phyloP scores from a whole-genome alignment of 257 asterid species.

The Knoxia roxburghii region DNA sequence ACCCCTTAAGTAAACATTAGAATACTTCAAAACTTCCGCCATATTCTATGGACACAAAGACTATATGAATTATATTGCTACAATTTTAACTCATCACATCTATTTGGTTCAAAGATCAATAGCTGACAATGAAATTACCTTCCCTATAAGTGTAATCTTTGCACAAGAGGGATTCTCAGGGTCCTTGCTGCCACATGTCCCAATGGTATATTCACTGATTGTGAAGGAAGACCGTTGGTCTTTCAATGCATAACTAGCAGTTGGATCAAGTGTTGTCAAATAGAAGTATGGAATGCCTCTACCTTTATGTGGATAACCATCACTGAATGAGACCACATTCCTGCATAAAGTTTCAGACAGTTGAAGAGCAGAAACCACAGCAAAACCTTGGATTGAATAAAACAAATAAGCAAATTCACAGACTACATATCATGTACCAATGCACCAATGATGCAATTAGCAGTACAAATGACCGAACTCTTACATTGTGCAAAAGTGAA shows the following conservation, averaged over 20 bases:
- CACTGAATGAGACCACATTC: slow-evolving; percentile 87
- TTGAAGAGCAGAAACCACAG: not conserved
- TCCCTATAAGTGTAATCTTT: slow-evolving; percentile 70
- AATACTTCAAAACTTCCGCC: not conserved
- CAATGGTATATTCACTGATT: slow-evolving; percentile 60
- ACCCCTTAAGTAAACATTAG: not conserved
- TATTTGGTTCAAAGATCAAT: not conserved
- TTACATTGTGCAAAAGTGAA: not conserved
- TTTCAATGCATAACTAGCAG: slow-evolving; percentile 64
- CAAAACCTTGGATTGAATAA: not conserved
- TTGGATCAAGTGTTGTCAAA: slow-evolving; percentile 80
- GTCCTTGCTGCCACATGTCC: slow-evolving; percentile 68
- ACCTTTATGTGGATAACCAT: slow-evolving; percentile 66
- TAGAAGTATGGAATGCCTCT: slow-evolving; percentile 82
- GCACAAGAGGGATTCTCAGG: slow-evolving; percentile 84
- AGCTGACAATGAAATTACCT: slow-evolving; percentile 39
- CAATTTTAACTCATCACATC: not conserved
- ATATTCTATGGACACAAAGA: not conserved
- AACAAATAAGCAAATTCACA: no score
- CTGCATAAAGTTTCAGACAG: slow-evolving; percentile 28
- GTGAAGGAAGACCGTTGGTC: slow-evolving; percentile 77
- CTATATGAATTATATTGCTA: not conserved
- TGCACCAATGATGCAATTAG: not conserved
- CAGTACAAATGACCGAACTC: not conserved
- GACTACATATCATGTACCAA: not conserved